Conservation (phyloP, 192 early-diverging fungal species). For the Coemansia sp. region DNA sequence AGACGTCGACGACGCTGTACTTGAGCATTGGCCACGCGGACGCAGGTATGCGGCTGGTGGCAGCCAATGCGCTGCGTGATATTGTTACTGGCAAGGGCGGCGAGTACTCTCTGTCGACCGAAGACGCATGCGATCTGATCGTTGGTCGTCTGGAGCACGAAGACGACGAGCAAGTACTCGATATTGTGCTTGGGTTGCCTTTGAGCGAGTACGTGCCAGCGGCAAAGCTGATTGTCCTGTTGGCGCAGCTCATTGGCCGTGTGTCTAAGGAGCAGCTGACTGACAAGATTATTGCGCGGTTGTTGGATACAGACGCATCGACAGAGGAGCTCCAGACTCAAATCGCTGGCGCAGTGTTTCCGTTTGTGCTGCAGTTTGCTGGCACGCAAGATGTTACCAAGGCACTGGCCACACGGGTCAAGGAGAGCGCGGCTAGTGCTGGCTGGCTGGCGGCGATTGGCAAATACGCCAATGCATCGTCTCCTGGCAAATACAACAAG, state of each 20-base stretch:
- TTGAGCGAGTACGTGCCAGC: slow-evolving; percentile 13
- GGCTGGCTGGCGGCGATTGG: slow-evolving; percentile 29
- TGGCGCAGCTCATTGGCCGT: slow-evolving; percentile 26
- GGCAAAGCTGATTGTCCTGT: slow-evolving; percentile 16
- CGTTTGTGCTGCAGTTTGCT: slow-evolving; percentile 13
- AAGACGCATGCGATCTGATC: slow-evolving; percentile 20
- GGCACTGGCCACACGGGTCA: slow-evolving; percentile 6
- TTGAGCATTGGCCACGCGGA: slow-evolving; percentile 78
- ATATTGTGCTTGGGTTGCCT: slow-evolving; percentile 21
- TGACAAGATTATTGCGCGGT: slow-evolving; percentile 3
- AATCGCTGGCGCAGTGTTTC: slow-evolving; percentile 20
- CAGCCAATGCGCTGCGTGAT: slow-evolving; percentile 63
- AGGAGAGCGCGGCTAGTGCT: slow-evolving; percentile 3
- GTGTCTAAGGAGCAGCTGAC: slow-evolving; percentile 14
- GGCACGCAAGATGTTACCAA: slow-evolving; percentile 10
- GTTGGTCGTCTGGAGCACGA: slow-evolving; percentile 38
- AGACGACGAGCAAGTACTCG: slow-evolving; percentile 34
- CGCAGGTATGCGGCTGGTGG: slow-evolving; percentile 66
- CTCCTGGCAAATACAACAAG: slow-evolving; percentile 12
- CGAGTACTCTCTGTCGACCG: slow-evolving; percentile 16
- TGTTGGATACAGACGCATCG: slow-evolving; percentile 20
- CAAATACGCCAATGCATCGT: background rate
- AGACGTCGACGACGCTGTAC: slow-evolving; percentile 76
- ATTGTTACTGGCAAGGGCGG: slow-evolving; percentile 52
- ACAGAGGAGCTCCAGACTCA: slow-evolving; percentile 1